A percentile compares a stretch with the other conserved stretches of the same genome.
Conservation (phyloP, 345 rosid species). For the Heritiera littoralis region DNA sequence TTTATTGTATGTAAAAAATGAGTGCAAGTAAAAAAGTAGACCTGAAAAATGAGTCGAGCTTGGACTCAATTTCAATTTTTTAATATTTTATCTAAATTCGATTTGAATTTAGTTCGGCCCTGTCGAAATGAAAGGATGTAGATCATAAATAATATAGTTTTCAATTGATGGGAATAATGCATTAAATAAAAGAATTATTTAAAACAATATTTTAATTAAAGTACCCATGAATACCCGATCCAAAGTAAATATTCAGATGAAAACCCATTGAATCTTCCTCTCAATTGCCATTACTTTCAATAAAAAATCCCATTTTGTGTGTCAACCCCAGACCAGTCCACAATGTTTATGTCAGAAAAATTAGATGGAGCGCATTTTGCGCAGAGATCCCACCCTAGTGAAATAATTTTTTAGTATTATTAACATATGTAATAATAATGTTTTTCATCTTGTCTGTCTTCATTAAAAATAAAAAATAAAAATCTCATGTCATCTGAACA, state of each 20-base stretch:
- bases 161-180: not conserved
- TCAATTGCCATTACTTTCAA: not conserved
- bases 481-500: slow-evolving; percentile 18
- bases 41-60: no score
- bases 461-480: not conserved
- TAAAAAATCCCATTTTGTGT: not conserved
- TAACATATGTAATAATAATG: not conserved
- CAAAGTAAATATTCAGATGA: not conserved
- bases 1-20: no score
- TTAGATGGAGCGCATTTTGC: not conserved
- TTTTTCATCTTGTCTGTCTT: not conserved
- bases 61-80: no score
- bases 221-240: no score
- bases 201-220: not conserved
- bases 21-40: no score
- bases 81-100: no score
- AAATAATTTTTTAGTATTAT: not conserved
- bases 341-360: not conserved
- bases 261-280: not conserved
- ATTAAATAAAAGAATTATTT: not conserved
- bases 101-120: no score
- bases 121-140: no score
- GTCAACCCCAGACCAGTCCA: not conserved
- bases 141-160: no score
- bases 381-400: not conserved